These are phyloP conservation scores for Starmerella bacillaris DNA, from an alignment of 805 yeast genomes.

Conservation along the genomic window DNA sequence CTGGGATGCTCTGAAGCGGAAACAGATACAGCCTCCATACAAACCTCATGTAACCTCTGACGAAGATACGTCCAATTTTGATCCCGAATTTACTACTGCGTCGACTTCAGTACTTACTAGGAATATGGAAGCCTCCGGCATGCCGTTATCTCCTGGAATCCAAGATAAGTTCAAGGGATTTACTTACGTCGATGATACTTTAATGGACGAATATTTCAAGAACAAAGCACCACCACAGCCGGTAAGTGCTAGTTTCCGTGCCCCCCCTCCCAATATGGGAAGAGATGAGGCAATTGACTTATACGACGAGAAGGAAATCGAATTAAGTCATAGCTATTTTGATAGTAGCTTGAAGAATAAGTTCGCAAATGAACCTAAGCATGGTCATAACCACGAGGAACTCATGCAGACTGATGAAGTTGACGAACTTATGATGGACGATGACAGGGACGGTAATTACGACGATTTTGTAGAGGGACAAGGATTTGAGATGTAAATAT, in stretches of 20 bases:
- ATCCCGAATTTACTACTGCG: conserved; percentile 90
- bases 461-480: conserved; percentile 68
- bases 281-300: conserved; percentile 23
- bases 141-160: conserved; percentile 84
- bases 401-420: conserved; percentile 14
- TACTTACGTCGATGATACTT: conserved; percentile 84
- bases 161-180: conserved; percentile 95
- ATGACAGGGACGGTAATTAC: conserved; percentile 26
- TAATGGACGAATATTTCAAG: conserved; percentile 69
- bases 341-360: conserved; percentile 20
- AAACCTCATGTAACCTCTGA: conserved; percentile 84
- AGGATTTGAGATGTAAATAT: conserved; percentile 46
- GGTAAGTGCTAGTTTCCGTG: conserved; percentile 12
- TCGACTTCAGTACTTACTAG: conserved; percentile 58
- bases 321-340: conserved; percentile 20
- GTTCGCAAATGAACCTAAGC: conserved; percentile 8
- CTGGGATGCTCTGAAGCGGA: conserved; percentile 62
- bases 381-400: conserved; percentile 3
- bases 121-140: conserved; percentile 29
- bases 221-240: conserved; percentile 8
- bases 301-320: conserved; percentile 24
- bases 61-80: conserved; percentile 90
- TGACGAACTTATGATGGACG: conserved; percentile 17
- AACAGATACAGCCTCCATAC: conserved; percentile 88
- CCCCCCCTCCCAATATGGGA: conserved; percentile 14